Evolutionary conservation across 768 basidiomycete genomes (phyloP), one percentile per base, ranked within the genome.

Genomic region (Ephemerocybe angulata): DNA sequence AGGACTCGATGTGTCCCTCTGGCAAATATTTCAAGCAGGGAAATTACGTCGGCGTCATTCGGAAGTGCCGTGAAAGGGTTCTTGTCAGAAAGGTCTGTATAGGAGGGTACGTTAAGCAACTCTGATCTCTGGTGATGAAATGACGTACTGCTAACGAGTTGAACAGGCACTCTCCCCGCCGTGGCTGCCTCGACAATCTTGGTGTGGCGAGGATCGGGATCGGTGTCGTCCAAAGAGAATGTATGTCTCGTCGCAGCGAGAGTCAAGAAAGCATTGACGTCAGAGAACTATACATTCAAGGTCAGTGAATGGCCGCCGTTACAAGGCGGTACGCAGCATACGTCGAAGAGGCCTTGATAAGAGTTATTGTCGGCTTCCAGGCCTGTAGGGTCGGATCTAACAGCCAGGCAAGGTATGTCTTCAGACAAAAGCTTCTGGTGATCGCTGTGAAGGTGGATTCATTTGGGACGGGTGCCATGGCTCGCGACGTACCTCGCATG

Each of bases 181-280:
- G 80, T 82, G 2, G 90, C 90, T 11, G 90, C 90, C 31, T 78
- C 75, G 28, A 91, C 76, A 53, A 93, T 92, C 53, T 86, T 80
- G 56, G 83, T 78, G 22, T 84, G 77, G 2, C 86, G 81, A 1
- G 80, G 69, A 58, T 85, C 80, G 4, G 78, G 82, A 29, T 76
- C 75, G 17, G 87, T 65, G 47, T 85, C 80, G n/a, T 86, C 84
- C 0, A 78, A 75, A 22, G 73, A 68, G 37, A 87, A 75, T 3
- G 85, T 87, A 63, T 91, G 88, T 42, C 85, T 74, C 3, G 88
- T 91, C 6, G 90, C 89, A 10, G 90, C 90, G 43, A 93, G 73
- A 3, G 88, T 89, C 56, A 93, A 69, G 64, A 92, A 93, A n/a
- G 90, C 88, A 64, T 93, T 93, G 11, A 92, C 87, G 64, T 93